Conservation (phyloP, 441 rosid genomes). For the Gossypium schwendimanii region DNA sequence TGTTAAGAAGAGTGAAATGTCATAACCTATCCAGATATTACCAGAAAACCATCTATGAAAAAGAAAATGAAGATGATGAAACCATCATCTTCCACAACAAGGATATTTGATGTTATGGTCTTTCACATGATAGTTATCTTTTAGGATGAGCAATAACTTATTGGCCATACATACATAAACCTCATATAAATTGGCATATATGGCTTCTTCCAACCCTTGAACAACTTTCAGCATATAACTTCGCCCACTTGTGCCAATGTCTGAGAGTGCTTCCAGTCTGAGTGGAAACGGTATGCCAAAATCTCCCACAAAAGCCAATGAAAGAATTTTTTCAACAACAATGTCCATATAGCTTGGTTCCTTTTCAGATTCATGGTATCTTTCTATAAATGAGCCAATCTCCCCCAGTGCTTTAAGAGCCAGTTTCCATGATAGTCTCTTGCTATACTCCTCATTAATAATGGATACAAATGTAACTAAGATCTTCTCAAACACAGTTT, state of each 20-base stretch:
- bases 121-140: conserved; percentile 10
- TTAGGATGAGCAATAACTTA: neutral
- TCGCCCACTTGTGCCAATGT: conserved; percentile 51
- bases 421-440: conserved; percentile 53
- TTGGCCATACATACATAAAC: conserved; percentile 50
- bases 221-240: conserved; percentile 54
- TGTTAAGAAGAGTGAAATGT: neutral
- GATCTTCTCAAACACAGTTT: conserved; percentile 54
- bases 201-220: conserved; percentile 53
- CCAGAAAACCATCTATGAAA: neutral
- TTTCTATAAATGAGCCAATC: conserved; percentile 60
- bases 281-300: conserved; percentile 42
- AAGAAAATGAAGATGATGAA: neutral
- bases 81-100: conserved; percentile 3
- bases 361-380: conserved; percentile 47
- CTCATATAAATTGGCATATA: conserved; percentile 46
- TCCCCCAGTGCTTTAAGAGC: conserved; percentile 62
- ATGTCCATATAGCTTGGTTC: conserved; percentile 44
- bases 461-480: conserved; percentile 49
- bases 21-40: neutral
- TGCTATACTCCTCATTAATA: conserved; percentile 36
- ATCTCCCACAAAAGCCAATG: conserved; percentile 38
- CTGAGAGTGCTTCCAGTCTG: conserved; percentile 55
- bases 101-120: conserved; percentile 19
- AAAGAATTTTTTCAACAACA: conserved; percentile 52